Evolutionary conservation across 306 rosid genomes (phyloP).

Genomic region (Mimosa bimucronata): DNA sequence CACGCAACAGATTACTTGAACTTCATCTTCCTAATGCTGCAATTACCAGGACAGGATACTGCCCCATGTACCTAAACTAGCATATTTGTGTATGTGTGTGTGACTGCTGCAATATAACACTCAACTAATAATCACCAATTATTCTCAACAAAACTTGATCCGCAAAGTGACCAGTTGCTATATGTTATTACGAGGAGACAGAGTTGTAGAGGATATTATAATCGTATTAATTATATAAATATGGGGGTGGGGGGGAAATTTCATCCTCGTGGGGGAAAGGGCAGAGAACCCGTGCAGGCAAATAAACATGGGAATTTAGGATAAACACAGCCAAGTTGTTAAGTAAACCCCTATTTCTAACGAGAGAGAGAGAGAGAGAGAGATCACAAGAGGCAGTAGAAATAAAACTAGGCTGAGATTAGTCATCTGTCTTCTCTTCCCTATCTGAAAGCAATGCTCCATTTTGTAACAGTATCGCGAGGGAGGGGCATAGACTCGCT

Average conservation of each 20-base stretch:
- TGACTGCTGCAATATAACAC: neutral
- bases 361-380: neutral
- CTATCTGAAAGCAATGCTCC: conserved; percentile 28
- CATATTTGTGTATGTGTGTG: neutral
- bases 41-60: neutral
- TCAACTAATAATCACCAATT: neutral
- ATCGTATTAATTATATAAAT: neutral
- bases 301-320: neutral
- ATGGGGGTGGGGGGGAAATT: neutral
- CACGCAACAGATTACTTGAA: neutral
- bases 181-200: neutral
- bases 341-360: neutral
- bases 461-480: conserved; percentile 6
- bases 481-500: conserved; percentile 19
- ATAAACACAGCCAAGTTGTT: neutral
- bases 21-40: neutral
- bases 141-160: neutral
- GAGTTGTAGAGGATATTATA: neutral
- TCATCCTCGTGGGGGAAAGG: neutral
- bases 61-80: neutral
- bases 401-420: neutral
- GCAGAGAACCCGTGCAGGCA: neutral
- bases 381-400: neutral
- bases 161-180: neutral
- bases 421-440: conserved; percentile 3